Base-by-base conservation (phyloP, 1,139 yeast species). In the Meyerozyma sp. region DNA sequence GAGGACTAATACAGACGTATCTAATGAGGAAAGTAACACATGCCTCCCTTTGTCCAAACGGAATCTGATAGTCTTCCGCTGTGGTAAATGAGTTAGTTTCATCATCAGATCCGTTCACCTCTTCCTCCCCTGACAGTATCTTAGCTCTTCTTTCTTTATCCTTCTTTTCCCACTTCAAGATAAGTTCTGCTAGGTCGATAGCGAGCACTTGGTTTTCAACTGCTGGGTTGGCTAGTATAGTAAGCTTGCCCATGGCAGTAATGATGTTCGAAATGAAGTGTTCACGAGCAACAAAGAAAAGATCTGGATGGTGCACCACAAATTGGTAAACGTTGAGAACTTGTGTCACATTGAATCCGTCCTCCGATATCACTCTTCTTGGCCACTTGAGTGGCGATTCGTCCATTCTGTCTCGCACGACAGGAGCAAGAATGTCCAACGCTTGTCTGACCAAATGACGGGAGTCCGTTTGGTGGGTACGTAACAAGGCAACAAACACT, bases 211-310 rank as follows among this genome's bases (percentile, higher is more conserved):
- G 96, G 53, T 86, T 87, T 51, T 91, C 98, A 10, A 82, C 62
- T 0, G 93, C 85, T 3, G 95, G 83, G 53, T 84, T 88, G 7
- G 93, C 82, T 57, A 85, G 71, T 43, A 88, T 82, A 1, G 96
- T 88, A 45, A 93, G 70, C 58, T 91, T 90, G 21, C 96, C 96
- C 91, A 94, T 86, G 1, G 96, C 96, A n/a, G 94, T 81, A 42
- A 93, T 87, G 43, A 93, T 86, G 50, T 85, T 88, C 2, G 96
- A 85, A 46, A 90, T 81, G 56, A 91, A 93, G 50, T 89, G 90
- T 54, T 90, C 97, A 46, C 98, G 76, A 8, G 93, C 93, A 43
- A 81, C 82, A 57, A 79, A 93, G 62, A 94, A 93, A 43, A 89
- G 66, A 46, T 84, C 93, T 0, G 95, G 81, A 53, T 93, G 96